Base-by-base conservation (phyloP, 139 green algal species). In the Micractinium conductrix region DNA sequence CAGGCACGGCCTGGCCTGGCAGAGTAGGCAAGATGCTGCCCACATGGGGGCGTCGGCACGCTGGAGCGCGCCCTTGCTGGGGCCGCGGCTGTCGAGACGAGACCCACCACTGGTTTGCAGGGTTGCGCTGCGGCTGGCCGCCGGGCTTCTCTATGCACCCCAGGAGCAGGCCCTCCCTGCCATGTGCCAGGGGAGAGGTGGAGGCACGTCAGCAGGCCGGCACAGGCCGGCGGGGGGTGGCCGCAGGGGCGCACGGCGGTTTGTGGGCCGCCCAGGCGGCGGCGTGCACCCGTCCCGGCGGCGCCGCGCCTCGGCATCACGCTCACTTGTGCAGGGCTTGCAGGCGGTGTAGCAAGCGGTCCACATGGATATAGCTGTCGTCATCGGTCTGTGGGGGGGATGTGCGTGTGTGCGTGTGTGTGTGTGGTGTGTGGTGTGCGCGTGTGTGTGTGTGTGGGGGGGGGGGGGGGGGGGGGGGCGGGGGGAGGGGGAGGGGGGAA, bases 331-430 rank as follows among this genome's bases (percentile, higher is more conserved):
- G 24, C 42, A 88, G 69, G 68, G 2, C 67, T 26, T 44, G 5
- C 40, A 87, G 35, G 43, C 44, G 28, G 33, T 74, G 55, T 76
- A 92, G 48, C 43, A 92, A 71, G 4, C 30, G 58, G 12, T 48
- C 55, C 24, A 89, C 53, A 9, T 76, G 86, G 22, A 92, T 86
- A 62, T 89, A 90, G 50, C 65, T 84, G 81, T 92, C 88, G 82
- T 92, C 88, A 53, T 92, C 88, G 30, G 84, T 75, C 87, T 89
- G 81, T 9, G 35, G 4, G 22, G 68, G 4, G 21, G 16, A n/a
- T n/a, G n/a, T n/a, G n/a, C n/a, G n/a, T n/a, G n/a, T n/a, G n/a
- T n/a, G n/a, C n/a, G n/a, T n/a, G n/a, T n/a, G n/a, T n/a, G n/a
- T n/a, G n/a, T n/a, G n/a, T n/a, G n/a, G n/a, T n/a, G n/a, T n/a